These are phyloP conservation scores for Boechera retrofracta DNA, from an alignment of 345 rosid genomes.

Conservation along the genomic window DNA sequence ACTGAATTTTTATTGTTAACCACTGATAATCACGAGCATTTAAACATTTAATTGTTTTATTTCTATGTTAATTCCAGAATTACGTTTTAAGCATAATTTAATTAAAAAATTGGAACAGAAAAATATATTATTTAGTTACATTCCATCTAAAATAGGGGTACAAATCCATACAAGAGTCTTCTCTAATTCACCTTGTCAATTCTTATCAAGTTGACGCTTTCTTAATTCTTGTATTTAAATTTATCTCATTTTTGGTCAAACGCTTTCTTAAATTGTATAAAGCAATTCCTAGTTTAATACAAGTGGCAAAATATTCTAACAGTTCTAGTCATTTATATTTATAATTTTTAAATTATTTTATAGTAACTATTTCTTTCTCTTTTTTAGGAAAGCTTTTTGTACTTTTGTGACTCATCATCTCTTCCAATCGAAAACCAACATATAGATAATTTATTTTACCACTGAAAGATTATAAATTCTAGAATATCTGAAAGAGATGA, in stretches of 20 bases:
- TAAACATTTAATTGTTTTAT: background rate
- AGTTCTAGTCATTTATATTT: slow-evolving; percentile 6
- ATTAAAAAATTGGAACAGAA: background rate
- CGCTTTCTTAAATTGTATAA: background rate
- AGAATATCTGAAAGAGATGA: background rate
- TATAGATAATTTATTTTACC: background rate
- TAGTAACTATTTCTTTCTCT: background rate
- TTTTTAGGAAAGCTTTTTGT: background rate
- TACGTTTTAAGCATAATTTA: background rate
- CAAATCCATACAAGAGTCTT: background rate
- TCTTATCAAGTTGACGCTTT: slow-evolving; percentile 26
- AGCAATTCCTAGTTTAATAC: background rate
- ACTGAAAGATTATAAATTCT: background rate
- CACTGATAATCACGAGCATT: background rate
- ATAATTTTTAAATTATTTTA: background rate
- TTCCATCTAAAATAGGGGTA: background rate
- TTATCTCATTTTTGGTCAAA: slow-evolving; percentile 8
- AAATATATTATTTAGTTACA: background rate
- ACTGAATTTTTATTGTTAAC: background rate
- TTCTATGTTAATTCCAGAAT: slow-evolving; percentile 1
- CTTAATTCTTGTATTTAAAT: background rate
- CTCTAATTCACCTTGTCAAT: slow-evolving; percentile 2
- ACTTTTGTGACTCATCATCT: background rate
- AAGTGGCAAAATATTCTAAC: slow-evolving; percentile 22
- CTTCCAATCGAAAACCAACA: background rate